A percentile compares a stretch with the other conserved stretches of the same genome.
These are phyloP conservation scores for Trypanosoma scelopori DNA, from an alignment of 208 protist genomes.

Conservation along the genomic window DNA sequence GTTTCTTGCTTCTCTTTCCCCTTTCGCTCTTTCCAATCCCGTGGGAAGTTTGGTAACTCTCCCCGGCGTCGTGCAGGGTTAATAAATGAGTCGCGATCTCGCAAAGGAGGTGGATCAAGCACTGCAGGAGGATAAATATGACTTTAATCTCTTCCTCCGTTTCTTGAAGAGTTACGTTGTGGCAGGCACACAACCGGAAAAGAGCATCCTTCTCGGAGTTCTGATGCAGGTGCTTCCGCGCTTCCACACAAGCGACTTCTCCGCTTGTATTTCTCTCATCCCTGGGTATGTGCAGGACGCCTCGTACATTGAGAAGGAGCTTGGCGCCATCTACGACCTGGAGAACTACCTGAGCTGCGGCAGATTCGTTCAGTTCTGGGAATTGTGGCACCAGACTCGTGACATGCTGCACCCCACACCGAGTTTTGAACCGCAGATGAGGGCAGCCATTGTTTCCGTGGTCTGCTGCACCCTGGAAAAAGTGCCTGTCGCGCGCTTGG, in stretches of 20 bases:
- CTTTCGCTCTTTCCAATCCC: background rate
- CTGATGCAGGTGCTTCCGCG: slow-evolving; percentile 81
- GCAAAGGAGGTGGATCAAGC: slow-evolving; percentile 73
- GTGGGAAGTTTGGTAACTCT: background rate
- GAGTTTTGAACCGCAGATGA: slow-evolving; percentile 76
- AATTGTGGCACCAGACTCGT: slow-evolving; percentile 64
- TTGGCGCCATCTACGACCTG: slow-evolving; percentile 83
- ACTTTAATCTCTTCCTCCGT: slow-evolving; percentile 75
- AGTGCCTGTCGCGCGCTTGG: slow-evolving; percentile 48
- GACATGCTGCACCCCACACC: slow-evolving; percentile 69
- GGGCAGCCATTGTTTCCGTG: slow-evolving; percentile 74
- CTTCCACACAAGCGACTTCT: slow-evolving; percentile 87
- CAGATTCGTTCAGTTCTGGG: slow-evolving; percentile 78
- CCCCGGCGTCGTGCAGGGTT: background rate
- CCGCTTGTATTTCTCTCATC: slow-evolving; percentile 84
- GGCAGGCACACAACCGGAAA: slow-evolving; percentile 71
- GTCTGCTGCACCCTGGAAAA: slow-evolving; percentile 67
- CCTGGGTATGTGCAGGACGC: slow-evolving; percentile 80
- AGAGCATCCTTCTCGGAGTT: slow-evolving; percentile 73
- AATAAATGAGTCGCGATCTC: slow-evolving; percentile 47
- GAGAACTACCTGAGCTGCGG: slow-evolving; percentile 88
- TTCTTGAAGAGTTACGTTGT: slow-evolving; percentile 74
- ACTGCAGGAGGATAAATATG: slow-evolving; percentile 79
- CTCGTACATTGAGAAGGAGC: slow-evolving; percentile 69
- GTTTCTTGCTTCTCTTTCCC: slow-evolving; percentile 4